Evolutionary conservation across 1,284 basidiomycete genomes (phyloP), one percentile per base, ranked within the genome.

Genomic region (Puccinia horiana): DNA sequence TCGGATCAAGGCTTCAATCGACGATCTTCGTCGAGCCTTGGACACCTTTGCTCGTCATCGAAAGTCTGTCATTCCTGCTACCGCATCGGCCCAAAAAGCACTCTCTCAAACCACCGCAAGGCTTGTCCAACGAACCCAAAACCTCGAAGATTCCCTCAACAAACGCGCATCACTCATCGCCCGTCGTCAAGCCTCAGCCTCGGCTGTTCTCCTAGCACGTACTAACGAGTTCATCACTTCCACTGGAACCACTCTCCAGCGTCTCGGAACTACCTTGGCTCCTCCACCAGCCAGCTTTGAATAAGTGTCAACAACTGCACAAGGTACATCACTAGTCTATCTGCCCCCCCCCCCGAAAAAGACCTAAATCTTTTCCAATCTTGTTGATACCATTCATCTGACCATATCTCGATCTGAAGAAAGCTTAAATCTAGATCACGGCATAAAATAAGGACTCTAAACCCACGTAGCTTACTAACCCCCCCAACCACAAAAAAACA

Each of bases 201-300:
- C 70, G 26, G 70, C 70, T 20, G 42, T 73, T 32, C 70, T 73
- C n/a, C 70, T 73, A 1, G 70, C 44, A 35, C 70, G 70, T 40
- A 54, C 70, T n/a, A 73, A 73, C n/a, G 35, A 73, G 5, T 32
- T 73, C 26, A 37, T 73, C 70, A 73, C 70, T 8, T 32, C 70
- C 29, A 73, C 70, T 37, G 70, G 70, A 32, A 73, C 70, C 18
- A 73, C 70, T n/a, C 70, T 73, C 70, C 70, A 73, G 52, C 70
- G 70, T 52, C n/a, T 73, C n/a, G 70, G 70, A 37, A 52, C 47
- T n/a, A 73, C 44, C 32, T 37, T 73, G 49, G 70, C 70, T 8
- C 70, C 70, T 52, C 70, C 70, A 37, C 23, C 29, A 20, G 29
- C 44, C 16, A 32, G 54, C 37, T 5, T 32, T 35, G 12, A 73